Evolutionary conservation across 305 asterid genomes (phyloP).

Genomic region (Fraxinus floribunda): DNA sequence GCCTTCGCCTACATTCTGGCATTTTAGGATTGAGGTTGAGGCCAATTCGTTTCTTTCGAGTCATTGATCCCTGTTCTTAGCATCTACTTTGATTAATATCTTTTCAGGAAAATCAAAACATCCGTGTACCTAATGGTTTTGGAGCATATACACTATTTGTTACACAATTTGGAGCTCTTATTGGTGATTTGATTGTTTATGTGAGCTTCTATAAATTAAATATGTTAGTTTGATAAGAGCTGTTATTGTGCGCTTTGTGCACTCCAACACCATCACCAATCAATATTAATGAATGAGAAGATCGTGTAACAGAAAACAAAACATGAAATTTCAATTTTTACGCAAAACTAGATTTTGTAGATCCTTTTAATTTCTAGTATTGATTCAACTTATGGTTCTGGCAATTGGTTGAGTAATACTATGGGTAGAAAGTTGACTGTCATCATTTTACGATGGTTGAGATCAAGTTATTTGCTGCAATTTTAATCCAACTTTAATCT

Average conservation of each 20-base stretch:
- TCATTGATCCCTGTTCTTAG: neutral
- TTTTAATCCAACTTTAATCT: conserved; percentile 12
- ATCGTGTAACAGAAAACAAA: neutral
- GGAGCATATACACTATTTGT: neutral
- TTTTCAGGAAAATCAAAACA: neutral
- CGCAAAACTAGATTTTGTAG: neutral
- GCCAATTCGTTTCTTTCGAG: neutral
- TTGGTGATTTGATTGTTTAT: neutral
- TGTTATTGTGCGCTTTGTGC: neutral
- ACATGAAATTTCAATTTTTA: neutral
- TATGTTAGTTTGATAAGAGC: neutral
- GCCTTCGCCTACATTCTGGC: neutral
- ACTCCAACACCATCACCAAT: neutral
- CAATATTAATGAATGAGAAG: neutral
- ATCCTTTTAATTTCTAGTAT: neutral
- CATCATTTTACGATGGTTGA: neutral
- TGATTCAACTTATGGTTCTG: neutral
- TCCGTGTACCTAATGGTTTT: neutral
- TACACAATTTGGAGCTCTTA: neutral
- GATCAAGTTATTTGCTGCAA: neutral
- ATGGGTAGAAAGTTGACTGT: neutral
- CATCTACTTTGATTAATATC: neutral
- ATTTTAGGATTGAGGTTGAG: neutral
- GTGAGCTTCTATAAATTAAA: neutral
- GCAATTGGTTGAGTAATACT: neutral